phyloP scores from a whole-genome alignment of 768 basidiomycete species.

The Calocera viscosa region DNA sequence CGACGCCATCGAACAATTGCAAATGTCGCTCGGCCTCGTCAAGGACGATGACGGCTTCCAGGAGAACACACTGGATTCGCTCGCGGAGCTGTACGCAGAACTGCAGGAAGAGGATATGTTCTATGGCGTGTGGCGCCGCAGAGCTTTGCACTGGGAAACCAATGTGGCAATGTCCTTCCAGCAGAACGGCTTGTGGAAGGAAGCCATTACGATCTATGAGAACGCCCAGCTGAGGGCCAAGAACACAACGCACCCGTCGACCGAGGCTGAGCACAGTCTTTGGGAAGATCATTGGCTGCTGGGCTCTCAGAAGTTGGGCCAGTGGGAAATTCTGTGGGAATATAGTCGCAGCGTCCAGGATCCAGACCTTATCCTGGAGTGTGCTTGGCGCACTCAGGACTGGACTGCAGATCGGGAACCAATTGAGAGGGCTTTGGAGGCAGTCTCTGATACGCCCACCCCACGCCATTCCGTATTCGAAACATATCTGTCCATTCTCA shows the following conservation, averaged over 20 bases:
- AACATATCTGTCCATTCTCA: conserved; percentile 80
- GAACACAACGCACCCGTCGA: conserved; percentile 70
- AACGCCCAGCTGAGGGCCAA: conserved; percentile 75
- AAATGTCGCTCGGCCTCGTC: conserved; percentile 60
- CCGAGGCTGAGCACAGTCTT: conserved; percentile 87
- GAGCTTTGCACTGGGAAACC: conserved; percentile 79
- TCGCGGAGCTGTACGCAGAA: conserved; percentile 92
- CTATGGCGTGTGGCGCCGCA: conserved; percentile 88
- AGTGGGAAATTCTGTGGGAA: conserved; percentile 92
- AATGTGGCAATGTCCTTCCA: conserved; percentile 81
- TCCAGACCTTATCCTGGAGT: conserved; percentile 83
- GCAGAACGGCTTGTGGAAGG: conserved; percentile 95
- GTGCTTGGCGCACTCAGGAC: conserved; percentile 74
- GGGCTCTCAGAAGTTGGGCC: conserved; percentile 88
- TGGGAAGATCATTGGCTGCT: conserved; percentile 99
- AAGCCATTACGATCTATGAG: conserved; percentile 81
- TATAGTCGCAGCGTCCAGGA: conserved; percentile 81
- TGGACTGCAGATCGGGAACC: conserved; percentile 63
- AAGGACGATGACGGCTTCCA: conserved; percentile 73
- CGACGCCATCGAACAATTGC: conserved; percentile 72
- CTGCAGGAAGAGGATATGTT: conserved; percentile 93
- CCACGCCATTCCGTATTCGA: conserved; percentile 97
- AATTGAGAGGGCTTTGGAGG: conserved; percentile 65
- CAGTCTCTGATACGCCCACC: conserved; percentile 75
- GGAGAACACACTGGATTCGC: conserved; percentile 76